Base-by-base conservation (phyloP, 2,329 filamentous ascomycete species). In the Exophiala oligosperma region DNA sequence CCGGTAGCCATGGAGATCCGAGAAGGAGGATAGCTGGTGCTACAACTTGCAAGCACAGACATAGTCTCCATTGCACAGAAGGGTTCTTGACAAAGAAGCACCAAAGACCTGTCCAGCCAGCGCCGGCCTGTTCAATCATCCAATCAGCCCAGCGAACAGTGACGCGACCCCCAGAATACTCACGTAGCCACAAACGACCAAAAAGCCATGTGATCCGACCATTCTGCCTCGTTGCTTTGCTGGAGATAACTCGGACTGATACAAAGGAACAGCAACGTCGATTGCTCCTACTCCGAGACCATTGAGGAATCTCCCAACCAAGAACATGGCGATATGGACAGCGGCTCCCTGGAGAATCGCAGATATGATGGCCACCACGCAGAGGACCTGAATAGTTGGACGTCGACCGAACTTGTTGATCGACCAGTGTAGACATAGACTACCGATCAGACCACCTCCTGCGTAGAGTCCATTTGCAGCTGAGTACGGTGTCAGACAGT, bases 21-120 rank as follows among this genome's bases (percentile, higher is more conserved):
- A 68, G 65, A 1, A 78, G 69, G 2, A 79, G 68, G 17, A 76
- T 64, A 8, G 77, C 54, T 0, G 76, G 71, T n/a, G 73, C 73
- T 4, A 73, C 64, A 37, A 67, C 70, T 60, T 78, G 76, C 41
- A 79, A 71, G 0, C 56, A 51, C 47, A 59, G 56, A 21, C 51
- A 59, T n/a, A 59, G 51, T 52, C 56, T 37, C 56, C 56, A 59
- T 9, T 40, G 37, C 38, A 41, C 14, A 21, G 38, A 41, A 21
- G 38, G 29, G 26, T 47, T 46, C 7, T 56, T 49, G 44, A 46
- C 48, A 24, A 56, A 49, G 53, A 14, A 56, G 53, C 48, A 56
- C 44, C 53, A 46, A 37, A 49, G 49, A 23, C 53, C 53, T 6
- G 49, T 40, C 53, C 51, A 41, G 38, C 38, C 38, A 41, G 38